phyloP scores from a whole-genome alignment of 2,329 filamentous ascomycete species.

The Tetracladium maxilliforme region DNA sequence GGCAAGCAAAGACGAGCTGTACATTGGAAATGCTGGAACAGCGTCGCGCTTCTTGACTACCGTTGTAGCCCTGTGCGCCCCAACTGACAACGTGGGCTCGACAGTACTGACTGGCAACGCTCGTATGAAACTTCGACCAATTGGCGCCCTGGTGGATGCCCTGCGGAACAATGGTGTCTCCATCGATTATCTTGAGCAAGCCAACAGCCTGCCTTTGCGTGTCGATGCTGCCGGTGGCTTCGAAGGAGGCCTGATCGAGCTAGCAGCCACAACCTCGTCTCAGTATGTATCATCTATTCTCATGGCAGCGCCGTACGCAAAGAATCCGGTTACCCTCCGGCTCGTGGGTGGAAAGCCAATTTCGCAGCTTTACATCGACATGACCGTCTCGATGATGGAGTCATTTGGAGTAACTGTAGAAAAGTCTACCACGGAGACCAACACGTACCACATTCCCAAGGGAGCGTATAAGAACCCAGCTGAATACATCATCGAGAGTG shows the following conservation, averaged over 20 bases:
- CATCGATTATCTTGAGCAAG: conserved; percentile 72
- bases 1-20: conserved; percentile 64
- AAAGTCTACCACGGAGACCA: conserved; percentile 60
- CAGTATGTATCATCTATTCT: conserved; percentile 96
- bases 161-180: conserved; percentile 74
- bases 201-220: conserved; percentile 70
- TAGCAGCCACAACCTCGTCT: conserved; percentile 93
- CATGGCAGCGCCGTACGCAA: conserved; percentile 95
- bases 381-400: conserved; percentile 97
- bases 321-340: conserved; percentile 77
- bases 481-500: conserved; percentile 87
- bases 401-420: conserved; percentile 75
- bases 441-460: conserved; percentile 89
- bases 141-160: conserved; percentile 84
- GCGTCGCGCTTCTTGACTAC: conserved; percentile 91
- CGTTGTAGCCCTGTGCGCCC: conserved; percentile 69
- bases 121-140: conserved; percentile 90
- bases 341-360: conserved; percentile 95
- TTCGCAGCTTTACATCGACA: conserved; percentile 93
- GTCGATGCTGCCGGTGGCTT: conserved; percentile 75
- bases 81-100: conserved; percentile 42
- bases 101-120: conserved; percentile 86
- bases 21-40: conserved; percentile 92
- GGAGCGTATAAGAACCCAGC: conserved; percentile 69
- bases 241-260: conserved; percentile 72